Base-by-base conservation (phyloP, 78 protist species). In the Protostelium mycophagum region DNA sequence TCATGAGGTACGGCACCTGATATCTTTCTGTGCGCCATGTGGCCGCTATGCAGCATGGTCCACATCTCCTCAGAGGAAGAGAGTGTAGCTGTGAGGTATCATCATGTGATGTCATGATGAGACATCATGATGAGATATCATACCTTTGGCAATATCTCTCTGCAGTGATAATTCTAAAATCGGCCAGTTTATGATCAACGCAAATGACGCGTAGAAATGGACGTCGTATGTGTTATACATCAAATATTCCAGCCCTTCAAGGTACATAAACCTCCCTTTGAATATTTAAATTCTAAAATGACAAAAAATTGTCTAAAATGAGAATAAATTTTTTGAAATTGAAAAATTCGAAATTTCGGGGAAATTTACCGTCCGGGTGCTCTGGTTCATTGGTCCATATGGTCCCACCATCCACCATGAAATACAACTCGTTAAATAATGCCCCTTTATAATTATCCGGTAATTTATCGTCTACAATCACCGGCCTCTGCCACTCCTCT, bases 201-300 rank as follows among this genome's bases (percentile, higher is more conserved):
- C 98, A 88, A 91, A 94, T 0, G 92, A 85, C 28, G 98, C 95
- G 73, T 96, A 96, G 63, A 96, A 96, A 34, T 95, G 97, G 29
- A 96, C 98, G 34, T 96, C 98, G 87, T 96, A 96, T 1, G 98
- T 96, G 85, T 95, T 95, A 93, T 92, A 91, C 98, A 96, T 96
- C 10, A 91, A 86, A 85, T 96, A 96, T 28, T 96, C 98, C 51
- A 84, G 34, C 35, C 97, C 95, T 38, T 96, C 98, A 28, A 96
- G 73, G 35, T 96, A 96, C 0, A 90, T 94, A 37, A 94, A 96
- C 28, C 90, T 29, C 28, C 97, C 97, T 23, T 89, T 83, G 38
- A 89, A 51, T 0, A 91, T 36, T 0, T 29, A 16, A 35, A n/a
- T 87, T 34, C 9, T 28, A 29, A 16, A 28, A 39, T 87, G 63